phyloP scores from a whole-genome alignment of 2,329 filamentous ascomycete species.

The Ophiostoma piceae region DNA sequence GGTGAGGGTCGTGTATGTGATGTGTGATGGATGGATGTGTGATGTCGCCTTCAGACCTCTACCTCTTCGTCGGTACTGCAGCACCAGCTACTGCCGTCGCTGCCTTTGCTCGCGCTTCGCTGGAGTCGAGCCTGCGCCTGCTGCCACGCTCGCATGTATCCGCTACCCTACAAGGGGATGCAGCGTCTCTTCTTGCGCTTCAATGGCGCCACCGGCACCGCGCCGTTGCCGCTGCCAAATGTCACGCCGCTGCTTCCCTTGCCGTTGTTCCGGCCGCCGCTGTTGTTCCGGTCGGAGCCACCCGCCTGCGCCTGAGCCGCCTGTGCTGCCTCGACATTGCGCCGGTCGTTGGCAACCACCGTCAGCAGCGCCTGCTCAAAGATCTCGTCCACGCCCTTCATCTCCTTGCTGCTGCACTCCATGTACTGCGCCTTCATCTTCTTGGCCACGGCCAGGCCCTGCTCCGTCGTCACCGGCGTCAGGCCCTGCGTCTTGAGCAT shows the following conservation, averaged over 20 bases:
- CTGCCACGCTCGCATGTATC: constrained; percentile 19
- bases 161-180: constrained; percentile 60
- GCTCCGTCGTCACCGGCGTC: constrained; percentile 86
- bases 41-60: neutral
- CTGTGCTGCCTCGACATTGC: constrained; percentile 52
- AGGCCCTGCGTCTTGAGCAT: constrained; percentile 97
- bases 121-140: constrained; percentile 16
- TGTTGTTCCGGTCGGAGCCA: constrained; percentile 29
- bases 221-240: constrained; percentile 30
- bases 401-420: constrained; percentile 98
- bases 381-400: constrained; percentile 92
- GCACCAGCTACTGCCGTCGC: neutral
- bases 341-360: constrained; percentile 74
- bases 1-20: neutral
- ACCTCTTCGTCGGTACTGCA: neutral
- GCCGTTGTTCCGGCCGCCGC: constrained; percentile 28
- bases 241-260: constrained; percentile 33
- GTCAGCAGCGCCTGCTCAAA: constrained; percentile 89
- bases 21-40: neutral
- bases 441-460: constrained; percentile 79
- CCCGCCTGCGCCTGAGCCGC: neutral
- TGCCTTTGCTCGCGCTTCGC: neutral
- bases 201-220: constrained; percentile 40
- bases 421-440: constrained; percentile 96
- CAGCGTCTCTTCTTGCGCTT: constrained; percentile 84